phyloP scores from a whole-genome alignment of 2,329 filamentous ascomycete species.

The Botryotinia narcissicola region DNA sequence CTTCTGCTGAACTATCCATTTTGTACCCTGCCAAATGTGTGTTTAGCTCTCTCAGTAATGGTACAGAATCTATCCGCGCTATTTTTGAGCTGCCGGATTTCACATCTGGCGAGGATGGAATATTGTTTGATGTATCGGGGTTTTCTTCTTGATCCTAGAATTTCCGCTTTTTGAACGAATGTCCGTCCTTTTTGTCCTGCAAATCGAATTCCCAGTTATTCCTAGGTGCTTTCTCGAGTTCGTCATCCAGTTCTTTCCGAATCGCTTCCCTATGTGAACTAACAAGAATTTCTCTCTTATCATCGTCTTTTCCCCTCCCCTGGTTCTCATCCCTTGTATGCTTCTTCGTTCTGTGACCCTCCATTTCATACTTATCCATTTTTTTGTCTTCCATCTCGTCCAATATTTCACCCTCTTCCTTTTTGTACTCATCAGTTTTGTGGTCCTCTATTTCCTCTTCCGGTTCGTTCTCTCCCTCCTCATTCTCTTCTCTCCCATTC shows the following conservation, averaged over 20 bases:
- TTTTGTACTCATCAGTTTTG: background rate
- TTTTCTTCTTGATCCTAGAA: background rate
- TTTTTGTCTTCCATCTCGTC: background rate
- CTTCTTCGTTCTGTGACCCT: background rate
- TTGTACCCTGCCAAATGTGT: background rate
- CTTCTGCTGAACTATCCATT: background rate
- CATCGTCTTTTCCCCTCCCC: rapidly evolving
- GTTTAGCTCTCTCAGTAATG: background rate
- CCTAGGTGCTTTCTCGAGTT: background rate
- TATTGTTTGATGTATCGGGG: background rate
- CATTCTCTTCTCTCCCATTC: background rate
- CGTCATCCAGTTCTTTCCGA: background rate
- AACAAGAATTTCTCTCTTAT: background rate
- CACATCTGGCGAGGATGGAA: background rate
- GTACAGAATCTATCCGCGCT: background rate
- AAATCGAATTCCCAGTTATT: background rate
- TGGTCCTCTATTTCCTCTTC: background rate
- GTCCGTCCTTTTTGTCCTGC: background rate
- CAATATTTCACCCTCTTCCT: background rate
- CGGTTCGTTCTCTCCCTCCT: background rate
- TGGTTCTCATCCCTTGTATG: background rate
- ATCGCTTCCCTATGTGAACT: background rate
- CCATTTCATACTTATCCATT: background rate
- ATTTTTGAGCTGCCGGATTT: background rate
- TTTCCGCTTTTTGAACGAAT: background rate